A percentile compares a stretch with the other conserved stretches of the same genome.
These are phyloP conservation scores for Eudorina sp. DNA, from an alignment of 139 green algal species.

Conservation along the genomic window DNA sequence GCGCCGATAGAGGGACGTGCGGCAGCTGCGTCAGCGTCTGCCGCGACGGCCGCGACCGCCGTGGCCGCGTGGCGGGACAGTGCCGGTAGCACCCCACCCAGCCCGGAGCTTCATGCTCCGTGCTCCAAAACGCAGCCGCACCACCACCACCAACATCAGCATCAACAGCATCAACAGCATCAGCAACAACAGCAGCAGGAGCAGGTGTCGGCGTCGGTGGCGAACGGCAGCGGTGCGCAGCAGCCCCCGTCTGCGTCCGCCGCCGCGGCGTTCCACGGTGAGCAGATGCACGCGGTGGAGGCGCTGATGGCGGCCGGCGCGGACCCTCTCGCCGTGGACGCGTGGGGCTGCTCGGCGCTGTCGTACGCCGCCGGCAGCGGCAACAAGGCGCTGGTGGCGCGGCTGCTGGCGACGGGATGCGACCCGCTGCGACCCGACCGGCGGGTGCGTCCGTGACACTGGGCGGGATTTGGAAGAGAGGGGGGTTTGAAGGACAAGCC, in stretches of 20 bases:
- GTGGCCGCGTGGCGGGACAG: background rate
- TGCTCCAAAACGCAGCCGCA: too few species aligned
- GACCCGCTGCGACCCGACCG: background rate
- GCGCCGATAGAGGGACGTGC: background rate
- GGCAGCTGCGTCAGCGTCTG: background rate
- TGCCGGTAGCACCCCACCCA: too few species aligned
- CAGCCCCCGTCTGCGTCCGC: background rate
- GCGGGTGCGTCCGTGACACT: background rate
- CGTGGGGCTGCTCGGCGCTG: slow-evolving; percentile 19
- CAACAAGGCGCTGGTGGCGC: slow-evolving; percentile 20
- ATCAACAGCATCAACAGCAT: too few species aligned
- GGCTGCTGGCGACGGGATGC: slow-evolving; percentile 30
- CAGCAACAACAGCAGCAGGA: background rate
- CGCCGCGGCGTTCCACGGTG: background rate
- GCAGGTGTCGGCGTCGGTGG: background rate
- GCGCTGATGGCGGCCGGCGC: slow-evolving; percentile 10
- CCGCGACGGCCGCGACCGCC: background rate
- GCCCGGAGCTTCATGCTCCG: too few species aligned
- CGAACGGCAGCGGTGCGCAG: background rate
- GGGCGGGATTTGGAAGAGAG: too few species aligned
- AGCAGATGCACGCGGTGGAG: slow-evolving; percentile 19
- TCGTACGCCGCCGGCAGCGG: slow-evolving; percentile 38
- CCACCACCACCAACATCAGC: too few species aligned
- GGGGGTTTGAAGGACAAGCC: too few species aligned
- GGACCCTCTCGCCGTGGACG: background rate